phyloP scores from a whole-genome alignment of 441 rosid genomes.

The Adansonia grandidieri region DNA sequence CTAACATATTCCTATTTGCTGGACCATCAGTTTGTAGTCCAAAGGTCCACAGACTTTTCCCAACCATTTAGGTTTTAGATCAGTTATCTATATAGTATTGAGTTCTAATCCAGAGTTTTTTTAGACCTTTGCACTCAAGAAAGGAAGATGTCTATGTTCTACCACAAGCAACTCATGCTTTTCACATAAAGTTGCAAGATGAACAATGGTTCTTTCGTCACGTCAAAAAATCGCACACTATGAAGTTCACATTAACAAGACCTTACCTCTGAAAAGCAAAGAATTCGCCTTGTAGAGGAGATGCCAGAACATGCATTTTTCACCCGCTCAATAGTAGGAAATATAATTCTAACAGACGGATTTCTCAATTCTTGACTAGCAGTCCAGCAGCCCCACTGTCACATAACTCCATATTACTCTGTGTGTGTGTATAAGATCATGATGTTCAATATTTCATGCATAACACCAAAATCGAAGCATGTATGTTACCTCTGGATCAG shows the following conservation, averaged over 20 bases:
- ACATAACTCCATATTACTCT: slow-evolving; percentile 30
- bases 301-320: neutral
- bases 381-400: slow-evolving; percentile 97
- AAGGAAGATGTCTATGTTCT: slow-evolving; percentile 1
- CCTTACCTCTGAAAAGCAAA: slow-evolving; percentile 91
- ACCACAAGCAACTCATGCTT: neutral
- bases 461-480: slow-evolving; percentile 14
- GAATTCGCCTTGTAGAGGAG: slow-evolving; percentile 62
- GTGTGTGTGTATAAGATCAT: slow-evolving; percentile 6
- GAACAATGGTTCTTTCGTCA: neutral
- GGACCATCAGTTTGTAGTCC: slow-evolving; percentile 15
- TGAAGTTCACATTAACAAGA: neutral
- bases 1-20: slow-evolving; percentile 14
- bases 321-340: slow-evolving; percentile 41
- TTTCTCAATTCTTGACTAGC: slow-evolving; percentile 74
- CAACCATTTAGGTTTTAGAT: slow-evolving; percentile 8
- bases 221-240: neutral
- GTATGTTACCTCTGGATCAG: slow-evolving; percentile 86
- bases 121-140: slow-evolving; percentile 11
- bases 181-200: neutral
- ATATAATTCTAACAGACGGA: slow-evolving; percentile 75
- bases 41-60: neutral
- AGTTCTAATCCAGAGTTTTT: neutral
- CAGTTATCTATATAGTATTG: neutral
- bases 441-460: slow-evolving; percentile 19